Base-by-base conservation (phyloP, 768 basidiomycete species). In the Astraeus odoratus region DNA sequence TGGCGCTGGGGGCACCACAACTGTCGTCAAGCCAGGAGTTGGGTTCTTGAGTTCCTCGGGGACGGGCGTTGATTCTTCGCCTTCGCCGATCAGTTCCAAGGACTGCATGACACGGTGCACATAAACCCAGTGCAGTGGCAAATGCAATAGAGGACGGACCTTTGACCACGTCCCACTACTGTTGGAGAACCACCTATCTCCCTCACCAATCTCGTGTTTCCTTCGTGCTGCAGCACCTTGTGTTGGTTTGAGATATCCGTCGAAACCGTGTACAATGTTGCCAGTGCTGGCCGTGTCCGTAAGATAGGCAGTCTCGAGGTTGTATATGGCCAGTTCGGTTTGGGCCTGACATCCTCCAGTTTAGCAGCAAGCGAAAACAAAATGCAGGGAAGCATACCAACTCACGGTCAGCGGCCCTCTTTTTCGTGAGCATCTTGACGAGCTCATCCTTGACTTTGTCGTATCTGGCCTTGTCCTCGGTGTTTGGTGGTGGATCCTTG, bases 261-360 rank as follows among this genome's bases (percentile, higher is more conserved):
- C 89, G 51, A 91, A 91, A 4, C 89, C 89, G 54, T 83, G 83
- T 29, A 92, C 83, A 43, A 92, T 90, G 53, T 92, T 91, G 24
- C 89, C 89, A 15, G 88, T 86, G 54, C 78, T 81, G 1, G 82
- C 77, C 1, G 89, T 90, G 42, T 92, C 89, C 6, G 79, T 77
- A 27, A 92, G 69, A 62, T 91, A 92, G 3, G 73, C 66, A 8
- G 77, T 77, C 61, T 92, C 89, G 22, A 86, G 71, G 49, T 78
- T 81, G 66, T 86, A 86, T 53, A 92, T 85, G 55, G 86, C 78
- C 23, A 78, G 69, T 66, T 92, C 89, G 46, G 86, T 71, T 54
- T 82, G 75, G 18, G 86, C 85, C 88, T 91, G 49, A 39, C 39
- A n/a, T 25, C 26, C 39, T 22, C 18, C 29, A 26, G 38, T 24